Conservation (phyloP, 2,329 filamentous ascomycete genomes). For the Ophiocordyceps australis region DNA sequence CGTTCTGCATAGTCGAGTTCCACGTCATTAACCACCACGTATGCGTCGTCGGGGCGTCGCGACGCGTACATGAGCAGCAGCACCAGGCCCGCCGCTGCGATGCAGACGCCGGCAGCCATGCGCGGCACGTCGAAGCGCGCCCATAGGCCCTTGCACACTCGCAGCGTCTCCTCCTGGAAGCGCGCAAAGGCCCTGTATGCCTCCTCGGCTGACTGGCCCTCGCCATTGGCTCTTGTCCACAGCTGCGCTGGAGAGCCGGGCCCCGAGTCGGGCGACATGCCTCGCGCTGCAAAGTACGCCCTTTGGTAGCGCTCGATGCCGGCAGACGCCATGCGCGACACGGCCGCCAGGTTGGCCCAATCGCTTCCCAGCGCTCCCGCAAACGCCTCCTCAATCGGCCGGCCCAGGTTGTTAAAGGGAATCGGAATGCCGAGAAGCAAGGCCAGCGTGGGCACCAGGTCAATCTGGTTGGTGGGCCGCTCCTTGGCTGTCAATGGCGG, state of each 20-base stretch:
- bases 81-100: conserved; percentile 50
- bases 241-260: conserved; percentile 18
- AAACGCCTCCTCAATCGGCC: conserved; percentile 89
- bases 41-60: conserved; percentile 33
- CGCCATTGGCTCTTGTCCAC: conserved; percentile 26
- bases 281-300: conserved; percentile 59
- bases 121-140: conserved; percentile 75
- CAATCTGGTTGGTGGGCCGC: conserved; percentile 68
- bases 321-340: conserved; percentile 60
- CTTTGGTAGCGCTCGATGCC: conserved; percentile 81
- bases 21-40: conserved; percentile 31
- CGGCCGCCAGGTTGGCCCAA: conserved; percentile 60
- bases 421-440: conserved; percentile 81
- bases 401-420: conserved; percentile 88
- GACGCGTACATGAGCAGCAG: conserved; percentile 58
- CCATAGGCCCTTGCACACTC: conserved; percentile 72
- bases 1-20: conserved; percentile 42
- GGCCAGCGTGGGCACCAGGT: conserved; percentile 82
- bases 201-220: conserved; percentile 18
- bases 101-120: conserved; percentile 63
- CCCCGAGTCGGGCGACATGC: conserved; percentile 41
- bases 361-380: conserved; percentile 48
- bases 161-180: conserved; percentile 66
- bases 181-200: conserved; percentile 41
- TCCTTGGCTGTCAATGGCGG: conserved; percentile 59